phyloP scores from a whole-genome alignment of 148 eudicot genomes.

The Chenopodium formosanum region DNA sequence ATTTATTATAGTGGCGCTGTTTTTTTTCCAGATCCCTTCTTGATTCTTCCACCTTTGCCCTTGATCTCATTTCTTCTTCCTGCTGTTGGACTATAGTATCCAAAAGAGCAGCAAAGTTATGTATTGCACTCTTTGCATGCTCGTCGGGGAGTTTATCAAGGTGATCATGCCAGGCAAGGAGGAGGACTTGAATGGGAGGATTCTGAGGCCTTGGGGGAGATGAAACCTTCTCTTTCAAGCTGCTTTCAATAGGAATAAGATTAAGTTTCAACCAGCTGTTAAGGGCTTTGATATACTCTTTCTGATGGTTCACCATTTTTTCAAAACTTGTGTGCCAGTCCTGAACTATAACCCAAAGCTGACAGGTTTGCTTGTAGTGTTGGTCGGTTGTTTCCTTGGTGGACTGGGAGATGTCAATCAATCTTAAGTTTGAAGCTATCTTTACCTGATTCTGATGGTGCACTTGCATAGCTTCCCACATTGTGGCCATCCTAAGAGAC shows the following conservation, averaged over 20 bases:
- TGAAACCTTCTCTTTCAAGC: slow-evolving; percentile 74
- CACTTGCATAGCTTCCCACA: slow-evolving; percentile 79
- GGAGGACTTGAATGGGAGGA: slow-evolving; percentile 73
- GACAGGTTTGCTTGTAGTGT: slow-evolving; percentile 64
- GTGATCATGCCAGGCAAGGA: slow-evolving; percentile 65
- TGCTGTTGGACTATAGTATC: slow-evolving; percentile 65
- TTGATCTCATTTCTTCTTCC: slow-evolving; percentile 60
- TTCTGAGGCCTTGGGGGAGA: slow-evolving; percentile 64
- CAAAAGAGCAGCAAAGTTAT: slow-evolving; percentile 59
- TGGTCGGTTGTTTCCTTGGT: slow-evolving; percentile 69
- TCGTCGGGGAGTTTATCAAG: slow-evolving; percentile 85
- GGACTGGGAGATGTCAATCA: slow-evolving; percentile 60
- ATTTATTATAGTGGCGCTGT: slow-evolving; percentile 58
- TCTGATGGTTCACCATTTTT: slow-evolving; percentile 65
- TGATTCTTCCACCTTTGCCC: slow-evolving; percentile 63
- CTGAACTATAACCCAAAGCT: slow-evolving; percentile 55
- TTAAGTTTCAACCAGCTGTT: slow-evolving; percentile 77
- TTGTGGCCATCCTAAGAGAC: slow-evolving; percentile 69
- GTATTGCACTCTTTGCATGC: slow-evolving; percentile 64
- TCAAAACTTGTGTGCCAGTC: slow-evolving; percentile 68
- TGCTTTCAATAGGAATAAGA: slow-evolving; percentile 85
- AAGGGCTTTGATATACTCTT: slow-evolving; percentile 68
- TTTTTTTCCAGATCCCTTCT: slow-evolving; percentile 53
- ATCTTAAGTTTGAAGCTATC: slow-evolving; percentile 40
- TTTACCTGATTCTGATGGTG: slow-evolving; percentile 62